Conservation (phyloP, 768 basidiomycete genomes). For the Boletus bicolor region DNA sequence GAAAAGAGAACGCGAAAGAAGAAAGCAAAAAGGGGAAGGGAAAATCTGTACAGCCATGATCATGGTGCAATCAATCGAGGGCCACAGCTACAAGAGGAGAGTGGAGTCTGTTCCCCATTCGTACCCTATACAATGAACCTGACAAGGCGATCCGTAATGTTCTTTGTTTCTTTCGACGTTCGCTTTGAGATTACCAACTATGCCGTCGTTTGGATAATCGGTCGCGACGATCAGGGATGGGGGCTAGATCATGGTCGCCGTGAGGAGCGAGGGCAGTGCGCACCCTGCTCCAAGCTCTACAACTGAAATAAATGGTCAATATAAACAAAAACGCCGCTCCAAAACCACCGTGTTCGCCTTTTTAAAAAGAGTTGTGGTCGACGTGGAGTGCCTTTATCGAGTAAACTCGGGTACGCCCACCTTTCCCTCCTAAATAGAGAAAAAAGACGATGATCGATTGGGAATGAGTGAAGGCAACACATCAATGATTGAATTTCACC, state of each 20-base stretch:
- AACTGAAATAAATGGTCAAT: constrained; percentile 36
- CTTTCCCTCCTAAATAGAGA: constrained; percentile 51
- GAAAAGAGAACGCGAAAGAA: neutral
- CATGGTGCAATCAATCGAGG: neutral
- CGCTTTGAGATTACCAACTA: constrained; percentile 50
- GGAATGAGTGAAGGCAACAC: neutral
- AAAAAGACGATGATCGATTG: neutral
- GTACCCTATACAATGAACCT: constrained; percentile 48
- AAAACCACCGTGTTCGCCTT: constrained; percentile 28
- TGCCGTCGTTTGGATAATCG: constrained; percentile 65
- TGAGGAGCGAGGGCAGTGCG: constrained; percentile 62
- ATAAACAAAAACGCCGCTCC: neutral
- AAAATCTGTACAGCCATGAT: neutral
- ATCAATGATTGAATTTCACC: constrained; percentile 32
- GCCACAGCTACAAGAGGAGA: constrained; percentile 44
- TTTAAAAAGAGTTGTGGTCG: neutral
- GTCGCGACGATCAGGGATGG: constrained; percentile 58
- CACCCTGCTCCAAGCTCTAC: constrained; percentile 73
- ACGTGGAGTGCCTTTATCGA: constrained; percentile 1
- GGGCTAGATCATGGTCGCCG: constrained; percentile 41
- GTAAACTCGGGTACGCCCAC: constrained; percentile 32
- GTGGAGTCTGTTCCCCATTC: constrained; percentile 60
- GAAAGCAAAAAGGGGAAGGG: neutral
- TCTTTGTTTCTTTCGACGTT: constrained; percentile 53
- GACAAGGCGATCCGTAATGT: constrained; percentile 37